These are phyloP conservation scores for Penicillium sp. DNA, from an alignment of 2,329 filamentous ascomycete species.

Conservation along the genomic window DNA sequence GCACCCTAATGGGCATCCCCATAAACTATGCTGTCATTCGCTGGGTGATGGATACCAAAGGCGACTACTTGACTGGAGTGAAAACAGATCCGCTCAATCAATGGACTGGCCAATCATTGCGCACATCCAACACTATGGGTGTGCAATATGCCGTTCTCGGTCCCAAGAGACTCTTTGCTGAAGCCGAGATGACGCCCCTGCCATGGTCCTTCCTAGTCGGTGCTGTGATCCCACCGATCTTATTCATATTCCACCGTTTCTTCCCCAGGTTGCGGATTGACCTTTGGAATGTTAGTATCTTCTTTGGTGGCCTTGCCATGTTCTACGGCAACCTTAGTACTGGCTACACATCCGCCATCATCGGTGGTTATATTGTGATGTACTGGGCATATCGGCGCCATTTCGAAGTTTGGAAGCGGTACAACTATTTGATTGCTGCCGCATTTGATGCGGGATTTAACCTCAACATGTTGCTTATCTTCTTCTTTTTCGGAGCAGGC, in stretches of 20 bases:
- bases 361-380: conserved; percentile 63
- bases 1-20: conserved; percentile 59
- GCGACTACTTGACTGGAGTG: conserved; percentile 54
- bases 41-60: conserved; percentile 60
- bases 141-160: conserved; percentile 62
- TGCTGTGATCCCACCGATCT: conserved; percentile 28
- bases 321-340: conserved; percentile 65
- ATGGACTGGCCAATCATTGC: conserved; percentile 60
- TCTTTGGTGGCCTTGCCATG: conserved; percentile 55
- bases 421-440: conserved; percentile 62
- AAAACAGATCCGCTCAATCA: conserved; percentile 58
- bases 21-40: conserved; percentile 63
- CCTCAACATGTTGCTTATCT: conserved; percentile 62
- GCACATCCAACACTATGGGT: conserved; percentile 54
- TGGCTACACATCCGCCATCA: conserved; percentile 57
- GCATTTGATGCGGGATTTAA: conserved; percentile 65
- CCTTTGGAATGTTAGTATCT: conserved; percentile 63
- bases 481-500: conserved; percentile 58
- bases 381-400: conserved; percentile 58
- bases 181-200: conserved; percentile 29
- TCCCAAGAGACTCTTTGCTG: conserved; percentile 29
- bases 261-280: conserved; percentile 58
- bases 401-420: conserved; percentile 60
- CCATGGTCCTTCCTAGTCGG: conserved; percentile 36
- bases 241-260: conserved; percentile 54